Conservation (phyloP, 2,329 filamentous ascomycete genomes). For the Xylaria sp. region DNA sequence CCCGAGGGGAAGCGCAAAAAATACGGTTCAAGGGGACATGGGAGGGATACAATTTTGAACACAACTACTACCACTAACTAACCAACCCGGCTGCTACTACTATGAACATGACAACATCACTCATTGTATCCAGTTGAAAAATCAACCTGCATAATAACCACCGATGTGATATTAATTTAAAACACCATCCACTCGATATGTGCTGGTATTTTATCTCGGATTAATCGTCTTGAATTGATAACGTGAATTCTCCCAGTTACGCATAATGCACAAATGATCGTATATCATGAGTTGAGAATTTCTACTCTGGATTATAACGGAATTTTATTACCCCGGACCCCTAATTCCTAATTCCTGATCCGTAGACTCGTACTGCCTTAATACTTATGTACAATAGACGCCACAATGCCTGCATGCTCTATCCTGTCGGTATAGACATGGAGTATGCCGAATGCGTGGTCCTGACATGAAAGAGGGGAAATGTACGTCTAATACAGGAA, state of each 20-base stretch:
- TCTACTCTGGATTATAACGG: not conserved
- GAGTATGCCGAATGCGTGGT: not conserved
- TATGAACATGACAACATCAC: constrained; percentile 18
- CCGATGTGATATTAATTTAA: constrained; percentile 25
- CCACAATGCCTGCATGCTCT: not conserved
- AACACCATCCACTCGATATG: constrained; percentile 1
- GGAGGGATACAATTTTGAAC: constrained; percentile 1
- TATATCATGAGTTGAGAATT: not conserved
- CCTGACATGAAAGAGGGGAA: not conserved
- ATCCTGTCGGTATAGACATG: not conserved
- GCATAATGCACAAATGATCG: not conserved
- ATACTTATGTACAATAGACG: not conserved
- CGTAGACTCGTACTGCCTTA: not conserved
- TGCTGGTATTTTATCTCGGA: not conserved
- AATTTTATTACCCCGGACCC: not conserved
- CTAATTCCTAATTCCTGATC: not conserved
- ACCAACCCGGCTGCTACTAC: not conserved
- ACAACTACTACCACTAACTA: constrained; percentile 2
- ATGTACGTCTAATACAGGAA: not conserved
- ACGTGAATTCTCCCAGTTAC: not conserved
- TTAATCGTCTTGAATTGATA: not conserved
- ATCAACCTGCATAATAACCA: not conserved
- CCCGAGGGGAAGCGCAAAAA: constrained; percentile 6
- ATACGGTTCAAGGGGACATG: not conserved
- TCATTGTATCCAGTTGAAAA: constrained; percentile 27